phyloP scores from a whole-genome alignment of 257 asterid genomes.

The Nicotiana knightiana region DNA sequence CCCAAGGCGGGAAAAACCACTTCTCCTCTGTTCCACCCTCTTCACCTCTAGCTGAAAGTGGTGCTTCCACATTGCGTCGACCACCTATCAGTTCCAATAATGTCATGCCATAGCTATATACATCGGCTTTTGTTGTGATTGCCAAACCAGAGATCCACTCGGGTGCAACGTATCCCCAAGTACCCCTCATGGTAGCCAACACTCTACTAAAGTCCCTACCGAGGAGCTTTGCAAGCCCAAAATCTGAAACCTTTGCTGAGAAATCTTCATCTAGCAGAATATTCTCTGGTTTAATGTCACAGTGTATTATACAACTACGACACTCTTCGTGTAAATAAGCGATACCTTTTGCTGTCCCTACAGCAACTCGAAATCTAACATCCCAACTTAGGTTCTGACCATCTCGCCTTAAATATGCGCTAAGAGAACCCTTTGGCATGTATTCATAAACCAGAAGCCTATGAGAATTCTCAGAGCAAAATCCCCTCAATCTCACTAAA shows the following conservation, averaged over 20 bases:
- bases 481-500: conserved; percentile 71
- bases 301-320: conserved; percentile 56
- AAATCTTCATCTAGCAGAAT: conserved; percentile 58
- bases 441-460: conserved; percentile 71
- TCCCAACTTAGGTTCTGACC: conserved; percentile 62
- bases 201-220: conserved; percentile 77
- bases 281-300: conserved; percentile 81
- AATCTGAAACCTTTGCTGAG: conserved; percentile 71
- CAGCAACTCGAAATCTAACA: conserved; percentile 47
- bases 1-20: conserved; percentile 81
- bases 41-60: conserved; percentile 44
- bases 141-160: conserved; percentile 89
- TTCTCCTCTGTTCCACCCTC: conserved; percentile 39
- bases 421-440: conserved; percentile 82
- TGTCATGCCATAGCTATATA: conserved; percentile 82
- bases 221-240: conserved; percentile 70
- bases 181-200: conserved; percentile 69
- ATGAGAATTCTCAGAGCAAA: conserved; percentile 64
- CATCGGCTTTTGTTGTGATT: conserved; percentile 74
- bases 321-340: conserved; percentile 83
- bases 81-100: conserved; percentile 64
- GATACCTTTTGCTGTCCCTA: conserved; percentile 65
- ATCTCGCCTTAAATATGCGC: conserved; percentile 44
- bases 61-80: conserved; percentile 61
- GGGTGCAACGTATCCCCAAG: conserved; percentile 87